Base-by-base conservation (phyloP, 192 early-diverging fungal genomes). In the Jimgerdemannia lactiflua region DNA sequence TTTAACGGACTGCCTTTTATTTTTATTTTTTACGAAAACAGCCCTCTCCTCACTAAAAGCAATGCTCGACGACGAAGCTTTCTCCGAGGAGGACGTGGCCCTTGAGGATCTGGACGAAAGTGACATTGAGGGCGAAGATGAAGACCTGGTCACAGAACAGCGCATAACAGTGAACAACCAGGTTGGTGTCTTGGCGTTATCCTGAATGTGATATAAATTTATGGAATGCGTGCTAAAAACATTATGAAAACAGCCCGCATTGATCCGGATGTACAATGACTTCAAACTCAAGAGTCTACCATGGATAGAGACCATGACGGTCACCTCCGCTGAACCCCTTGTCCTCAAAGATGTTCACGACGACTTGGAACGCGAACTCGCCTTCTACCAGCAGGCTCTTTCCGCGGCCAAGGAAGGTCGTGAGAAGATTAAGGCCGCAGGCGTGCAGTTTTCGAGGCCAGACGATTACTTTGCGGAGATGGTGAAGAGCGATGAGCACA, bases 401-500 rank as follows among this genome's bases (percentile, higher is more conserved):
- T 88, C 92, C 74, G 92, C 93, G 8, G 94, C 90, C 20, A 80
- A 86, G 6, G 72, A 82, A 44, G 96, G 89, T 70, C 91, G 91
- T 67, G 85, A 90, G 6, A 74, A 85, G 74, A 78, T 94, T 42
- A 76, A 80, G 43, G 87, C 88, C 70, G 84, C 87, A 17, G 91
- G 92, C 17, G 89, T 94, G 9, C 90, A 92, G 19, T 95, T 96
- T 72, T 78, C 87, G 59, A 85, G 97, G 64, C 97, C 97, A n/a
- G 90, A 92, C 69, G 97, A 99, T 78, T 98, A 95, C 79, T 99
- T 93, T 86, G 97, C 97, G 43, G 97, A 99, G 85, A 99, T 99
- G 97, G 89, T 99, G 78, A 99, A 99, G 89, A 90, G 91, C 2
- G 97, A 99, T 76, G 92, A 93, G 72, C 96, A 97, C 74, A 99